Base-by-base conservation (phyloP, 352 stramenopile genomes). In the Aphanomyces invadans region DNA sequence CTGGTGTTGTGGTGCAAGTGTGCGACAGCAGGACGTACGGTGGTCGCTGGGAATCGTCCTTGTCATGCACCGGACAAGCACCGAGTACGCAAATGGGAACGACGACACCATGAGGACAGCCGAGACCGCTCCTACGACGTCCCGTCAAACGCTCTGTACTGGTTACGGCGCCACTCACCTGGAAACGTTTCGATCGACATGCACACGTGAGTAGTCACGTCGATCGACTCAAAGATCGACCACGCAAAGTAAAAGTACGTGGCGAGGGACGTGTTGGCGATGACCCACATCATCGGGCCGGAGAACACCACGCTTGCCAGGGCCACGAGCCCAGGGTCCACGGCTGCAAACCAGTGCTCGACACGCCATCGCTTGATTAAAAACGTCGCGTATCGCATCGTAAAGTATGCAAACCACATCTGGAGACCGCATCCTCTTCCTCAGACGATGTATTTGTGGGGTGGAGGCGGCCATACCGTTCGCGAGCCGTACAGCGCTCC, bases 401-500 rank as follows among this genome's bases (percentile, higher is more conserved):
- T 12, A 19, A 46, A 26, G 45, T 57, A 67, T 2, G 60, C 46
- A 57, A 59, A 67, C 60, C 60, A 67, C 4, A 67, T 7, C 60
- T 67, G 57, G 12, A 3, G 25, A 5, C 11, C 5, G 4, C 38
- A 46, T 19, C 10, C 29, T 29, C 31, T 53, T 23, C 10, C 9
- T 52, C 7, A 25, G 44, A 25, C 9, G 21, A 25, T 52, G 21
- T 25, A 9, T 7, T 52, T 25, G 26, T 36, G 10, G 25, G 25
- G 36, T 23, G 11, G 9, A 10, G n/a, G 2, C 53, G 2, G 0
- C 11, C 23, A 12, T 42, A 67, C 60, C 17, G 26, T 28, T 10
- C 60, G 60, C 15, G 60, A 67, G 1, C 26, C 23, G 49, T 67
- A 67, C 3, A 67, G 21, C 5, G 17, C 28, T 9, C 28, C 38